phyloP scores from a whole-genome alignment of 192 early-diverging fungal species.

The Coemansia sp. region DNA sequence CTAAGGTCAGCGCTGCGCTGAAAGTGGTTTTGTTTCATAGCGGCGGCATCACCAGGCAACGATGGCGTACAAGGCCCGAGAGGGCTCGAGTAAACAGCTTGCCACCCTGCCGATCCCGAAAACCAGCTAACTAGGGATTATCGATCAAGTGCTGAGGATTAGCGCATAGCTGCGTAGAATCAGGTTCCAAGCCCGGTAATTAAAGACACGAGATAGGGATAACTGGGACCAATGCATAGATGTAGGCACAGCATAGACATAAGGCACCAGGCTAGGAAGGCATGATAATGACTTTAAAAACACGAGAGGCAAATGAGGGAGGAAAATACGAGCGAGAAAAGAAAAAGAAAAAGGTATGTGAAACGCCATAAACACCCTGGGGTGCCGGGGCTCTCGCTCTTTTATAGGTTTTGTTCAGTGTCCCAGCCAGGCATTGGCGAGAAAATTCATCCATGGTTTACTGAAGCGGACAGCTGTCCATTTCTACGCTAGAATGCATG shows the following conservation, averaged over 20 bases:
- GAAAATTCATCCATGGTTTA: not conserved
- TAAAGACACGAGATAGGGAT: not conserved
- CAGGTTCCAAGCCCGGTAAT: not conserved
- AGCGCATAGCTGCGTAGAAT: not conserved
- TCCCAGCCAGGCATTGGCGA: not conserved
- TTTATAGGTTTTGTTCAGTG: not conserved
- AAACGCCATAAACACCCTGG: not conserved
- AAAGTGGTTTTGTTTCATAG: not conserved
- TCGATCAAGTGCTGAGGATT: not conserved
- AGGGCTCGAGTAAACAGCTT: not conserved
- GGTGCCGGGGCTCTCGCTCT: not conserved
- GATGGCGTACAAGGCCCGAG: not conserved
- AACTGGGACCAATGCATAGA: not conserved
- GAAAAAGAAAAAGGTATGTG: not conserved
- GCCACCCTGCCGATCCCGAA: not conserved
- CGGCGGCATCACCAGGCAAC: not conserved
- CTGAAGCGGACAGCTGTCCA: not conserved
- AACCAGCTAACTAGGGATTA: not conserved
- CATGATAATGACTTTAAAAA: not conserved
- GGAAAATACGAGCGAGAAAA: not conserved
- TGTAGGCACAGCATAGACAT: not conserved
- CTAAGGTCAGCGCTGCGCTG: not conserved
- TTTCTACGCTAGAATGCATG: conserved; percentile 7
- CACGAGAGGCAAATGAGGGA: not conserved
- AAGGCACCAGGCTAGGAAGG: not conserved